A percentile compares a stretch with the other conserved stretches of the same genome.
phyloP scores from a whole-genome alignment of 306 rosid genomes.

The Lablab purpureus region DNA sequence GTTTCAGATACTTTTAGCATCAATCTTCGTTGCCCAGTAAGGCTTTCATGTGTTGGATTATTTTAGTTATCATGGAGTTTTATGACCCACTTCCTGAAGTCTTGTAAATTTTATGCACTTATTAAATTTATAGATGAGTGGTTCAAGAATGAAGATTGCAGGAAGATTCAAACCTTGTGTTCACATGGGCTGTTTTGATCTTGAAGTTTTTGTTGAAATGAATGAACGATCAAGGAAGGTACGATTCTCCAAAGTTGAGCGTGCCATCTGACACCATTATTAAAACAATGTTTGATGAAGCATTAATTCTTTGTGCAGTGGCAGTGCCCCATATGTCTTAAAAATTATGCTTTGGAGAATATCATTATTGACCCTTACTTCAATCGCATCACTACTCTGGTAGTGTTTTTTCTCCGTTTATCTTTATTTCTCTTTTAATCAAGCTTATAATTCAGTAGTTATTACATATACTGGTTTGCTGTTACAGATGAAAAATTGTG shows the following conservation, averaged over 20 bases:
- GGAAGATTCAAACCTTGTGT: conserved; percentile 97
- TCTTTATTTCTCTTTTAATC: conserved; percentile 18
- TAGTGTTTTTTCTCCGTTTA: conserved; percentile 47
- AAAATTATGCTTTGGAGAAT: conserved; percentile 89
- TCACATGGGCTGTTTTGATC: conserved; percentile 99
- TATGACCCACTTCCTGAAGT: conserved; percentile 38
- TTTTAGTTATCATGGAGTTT: conserved; percentile 19
- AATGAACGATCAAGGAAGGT: conserved; percentile 98
- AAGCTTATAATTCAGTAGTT: conserved; percentile 7
- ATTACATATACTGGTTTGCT: conserved; percentile 24
- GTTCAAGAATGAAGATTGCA: conserved; percentile 97
- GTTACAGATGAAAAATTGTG: conserved; percentile 86
- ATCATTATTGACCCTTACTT: conserved; percentile 92
- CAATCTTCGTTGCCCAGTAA: conserved; percentile 96
- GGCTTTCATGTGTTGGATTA: conserved; percentile 49
- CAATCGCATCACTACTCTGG: conserved; percentile 80
- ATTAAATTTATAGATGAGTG: conserved; percentile 81
- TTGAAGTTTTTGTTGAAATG: conserved; percentile 95
- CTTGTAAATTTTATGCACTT: conserved; percentile 20
- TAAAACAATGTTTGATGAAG: conserved; percentile 36
- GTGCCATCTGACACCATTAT: background rate
- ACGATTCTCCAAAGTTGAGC: conserved; percentile 45
- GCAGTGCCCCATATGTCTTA: conserved; percentile 97
- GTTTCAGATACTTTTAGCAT: conserved; percentile 88
- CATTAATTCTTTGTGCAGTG: conserved; percentile 80